phyloP scores from a whole-genome alignment of 2,329 filamentous ascomycete genomes.

The Sclerotinia subarctica region DNA sequence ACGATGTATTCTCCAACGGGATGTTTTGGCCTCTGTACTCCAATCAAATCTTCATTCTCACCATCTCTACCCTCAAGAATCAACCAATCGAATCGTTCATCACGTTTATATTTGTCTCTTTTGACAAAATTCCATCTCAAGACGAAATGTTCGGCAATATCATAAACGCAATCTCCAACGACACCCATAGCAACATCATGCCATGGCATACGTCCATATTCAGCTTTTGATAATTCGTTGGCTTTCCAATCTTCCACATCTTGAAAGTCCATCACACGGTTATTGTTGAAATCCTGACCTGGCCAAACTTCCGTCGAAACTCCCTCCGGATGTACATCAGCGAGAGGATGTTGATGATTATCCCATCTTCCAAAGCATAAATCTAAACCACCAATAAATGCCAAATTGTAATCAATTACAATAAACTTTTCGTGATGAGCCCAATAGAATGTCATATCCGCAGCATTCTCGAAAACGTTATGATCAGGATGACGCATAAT shows the following conservation, averaged over 20 bases:
- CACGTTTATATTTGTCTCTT: conserved; percentile 95
- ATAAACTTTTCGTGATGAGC: conserved; percentile 98
- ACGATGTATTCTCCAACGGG: conserved; percentile 84
- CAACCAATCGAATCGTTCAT: conserved; percentile 80
- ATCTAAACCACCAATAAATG: conserved; percentile 92
- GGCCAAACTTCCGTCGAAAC: conserved; percentile 84
- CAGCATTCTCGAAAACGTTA: conserved; percentile 88
- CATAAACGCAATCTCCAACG: conserved; percentile 85
- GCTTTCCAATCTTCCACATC: conserved; percentile 88
- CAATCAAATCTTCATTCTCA: conserved; percentile 79
- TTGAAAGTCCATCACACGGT: conserved; percentile 92
- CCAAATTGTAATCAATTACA: conserved; percentile 84
- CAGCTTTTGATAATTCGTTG: conserved; percentile 87
- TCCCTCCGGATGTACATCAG: conserved; percentile 83
- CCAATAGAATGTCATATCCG: conserved; percentile 97
- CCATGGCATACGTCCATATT: conserved; percentile 96
- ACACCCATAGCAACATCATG: conserved; percentile 92
- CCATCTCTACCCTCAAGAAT: conserved; percentile 71
- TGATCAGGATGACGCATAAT: conserved; percentile 92
- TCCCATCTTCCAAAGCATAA: conserved; percentile 97
- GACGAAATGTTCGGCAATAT: conserved; percentile 94
- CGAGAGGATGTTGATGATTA: conserved; percentile 74
- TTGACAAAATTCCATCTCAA: conserved; percentile 96
- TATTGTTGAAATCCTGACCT: conserved; percentile 98
- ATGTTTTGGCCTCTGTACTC: conserved; percentile 83